A percentile compares a stretch with the other conserved stretches of the same genome.
Conservation (phyloP, 495 filamentous ascomycete species). For the Recurvomyces mirabilis region DNA sequence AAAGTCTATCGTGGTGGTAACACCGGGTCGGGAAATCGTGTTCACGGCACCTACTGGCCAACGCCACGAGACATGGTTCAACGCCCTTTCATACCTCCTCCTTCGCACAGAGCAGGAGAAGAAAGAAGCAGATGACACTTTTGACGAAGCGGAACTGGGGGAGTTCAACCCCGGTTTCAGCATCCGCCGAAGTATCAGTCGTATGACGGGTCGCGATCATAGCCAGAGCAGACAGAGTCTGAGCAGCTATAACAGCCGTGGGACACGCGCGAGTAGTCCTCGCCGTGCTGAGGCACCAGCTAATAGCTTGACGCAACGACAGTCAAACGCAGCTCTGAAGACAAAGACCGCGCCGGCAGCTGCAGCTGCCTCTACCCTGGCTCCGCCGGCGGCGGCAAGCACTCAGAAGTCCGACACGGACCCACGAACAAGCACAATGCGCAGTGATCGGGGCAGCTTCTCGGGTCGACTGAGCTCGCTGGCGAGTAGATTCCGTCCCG, state of each 20-base stretch:
- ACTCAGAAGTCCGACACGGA: neutral
- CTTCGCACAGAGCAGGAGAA: slow-evolving; percentile 56
- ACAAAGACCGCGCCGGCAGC: neutral
- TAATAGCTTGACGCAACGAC: slow-evolving; percentile 30
- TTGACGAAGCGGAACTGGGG: slow-evolving; percentile 65
- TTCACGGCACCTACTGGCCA: slow-evolving; percentile 91
- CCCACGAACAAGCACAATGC: slow-evolving; percentile 1
- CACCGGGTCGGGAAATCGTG: slow-evolving; percentile 76
- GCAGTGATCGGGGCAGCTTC: slow-evolving; percentile 9
- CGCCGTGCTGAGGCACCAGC: slow-evolving; percentile 26
- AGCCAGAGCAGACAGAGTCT: slow-evolving; percentile 49
- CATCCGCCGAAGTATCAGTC: slow-evolving; percentile 38
- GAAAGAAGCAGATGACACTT: slow-evolving; percentile 35
- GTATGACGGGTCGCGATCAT: slow-evolving; percentile 36
- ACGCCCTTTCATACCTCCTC: slow-evolving; percentile 86
- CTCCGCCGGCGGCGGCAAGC: neutral
- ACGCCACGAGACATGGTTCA: slow-evolving; percentile 97
- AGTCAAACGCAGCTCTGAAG: slow-evolving; percentile 32
- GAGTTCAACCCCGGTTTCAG: slow-evolving; percentile 71
- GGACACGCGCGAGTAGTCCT: slow-evolving; percentile 46
- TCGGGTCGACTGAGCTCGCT: slow-evolving; percentile 29
- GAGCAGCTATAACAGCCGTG: slow-evolving; percentile 71
- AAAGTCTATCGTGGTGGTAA: slow-evolving; percentile 82
- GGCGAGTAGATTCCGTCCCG: slow-evolving; percentile 21
- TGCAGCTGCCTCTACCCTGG: neutral